These are phyloP conservation scores for Candida pseudofarinosa DNA, from an alignment of 805 yeast genomes.

Conservation along the genomic window DNA sequence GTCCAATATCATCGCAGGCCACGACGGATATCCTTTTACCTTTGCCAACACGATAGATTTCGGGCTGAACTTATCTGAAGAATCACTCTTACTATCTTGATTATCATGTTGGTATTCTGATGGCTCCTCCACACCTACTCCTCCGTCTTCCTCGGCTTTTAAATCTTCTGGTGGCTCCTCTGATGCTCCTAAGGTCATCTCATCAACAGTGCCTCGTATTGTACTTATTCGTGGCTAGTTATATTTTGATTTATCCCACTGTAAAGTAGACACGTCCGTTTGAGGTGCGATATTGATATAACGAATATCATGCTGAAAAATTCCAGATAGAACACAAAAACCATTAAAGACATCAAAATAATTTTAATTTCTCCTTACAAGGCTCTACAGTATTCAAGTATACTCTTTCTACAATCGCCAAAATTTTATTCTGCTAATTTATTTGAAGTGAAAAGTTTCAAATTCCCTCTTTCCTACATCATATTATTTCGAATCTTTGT, in stretches of 20 bases:
- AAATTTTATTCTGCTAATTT: no score
- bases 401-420: no score
- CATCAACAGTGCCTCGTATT: not conserved
- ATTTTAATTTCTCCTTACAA: not conserved
- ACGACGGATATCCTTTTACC: slow-evolving; percentile 81
- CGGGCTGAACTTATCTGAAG: slow-evolving; percentile 6
- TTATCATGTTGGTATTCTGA: not conserved
- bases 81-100: not conserved
- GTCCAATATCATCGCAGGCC: slow-evolving; percentile 85
- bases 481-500: no score
- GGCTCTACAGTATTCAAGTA: no score
- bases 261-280: not conserved
- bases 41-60: slow-evolving; percentile 55
- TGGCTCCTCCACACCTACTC: not conserved
- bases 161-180: not conserved
- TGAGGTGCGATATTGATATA: not conserved
- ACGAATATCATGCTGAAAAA: not conserved
- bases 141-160: not conserved
- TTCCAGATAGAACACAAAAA: not conserved
- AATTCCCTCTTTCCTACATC: no score
- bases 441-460: no score
- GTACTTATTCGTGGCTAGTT: not conserved
- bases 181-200: not conserved
- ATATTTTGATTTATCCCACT: no score
- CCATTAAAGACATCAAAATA: no score